These are phyloP conservation scores for Lasiosphaeris hirsuta DNA, from an alignment of 495 filamentous ascomycete species.

Conservation along the genomic window DNA sequence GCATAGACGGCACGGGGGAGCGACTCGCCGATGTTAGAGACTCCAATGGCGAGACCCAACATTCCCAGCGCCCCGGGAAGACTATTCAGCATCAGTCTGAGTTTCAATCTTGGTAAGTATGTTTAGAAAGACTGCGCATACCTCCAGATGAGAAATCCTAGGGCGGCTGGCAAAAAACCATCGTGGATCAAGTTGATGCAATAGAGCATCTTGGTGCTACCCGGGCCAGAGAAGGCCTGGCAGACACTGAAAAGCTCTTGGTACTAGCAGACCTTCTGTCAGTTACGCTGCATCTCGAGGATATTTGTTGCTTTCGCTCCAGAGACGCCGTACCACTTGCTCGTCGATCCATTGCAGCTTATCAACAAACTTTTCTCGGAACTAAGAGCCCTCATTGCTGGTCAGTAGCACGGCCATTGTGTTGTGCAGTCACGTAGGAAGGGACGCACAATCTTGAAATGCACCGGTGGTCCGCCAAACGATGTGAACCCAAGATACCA, in stretches of 20 bases:
- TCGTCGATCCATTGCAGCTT: slow-evolving; percentile 72
- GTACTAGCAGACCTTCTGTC: slow-evolving; percentile 37
- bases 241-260: slow-evolving; percentile 81
- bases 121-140: slow-evolving; percentile 21
- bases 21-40: slow-evolving; percentile 56
- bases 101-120: background rate
- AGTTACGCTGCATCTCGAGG: too few species aligned
- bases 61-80: slow-evolving; percentile 76
- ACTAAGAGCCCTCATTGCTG: slow-evolving; percentile 22
- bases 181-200: slow-evolving; percentile 66
- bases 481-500: slow-evolving; percentile 71
- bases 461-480: slow-evolving; percentile 71
- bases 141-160: slow-evolving; percentile 71
- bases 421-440: background rate
- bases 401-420: background rate
- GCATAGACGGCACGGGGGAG: slow-evolving; percentile 70
- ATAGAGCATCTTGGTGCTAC: slow-evolving; percentile 76
- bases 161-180: slow-evolving; percentile 58
- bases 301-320: background rate
- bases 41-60: slow-evolving; percentile 67
- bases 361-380: slow-evolving; percentile 64
- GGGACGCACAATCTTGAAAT: slow-evolving; percentile 59
- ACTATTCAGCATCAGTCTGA: slow-evolving; percentile 30
- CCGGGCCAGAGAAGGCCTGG: slow-evolving; percentile 76
- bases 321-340: slow-evolving; percentile 40